Percentiles rank a stretch among this genome's conserved stretches.
Evolutionary conservation across 352 stramenopile species (phyloP).

Genomic region (Pythium plurisporium): DNA sequence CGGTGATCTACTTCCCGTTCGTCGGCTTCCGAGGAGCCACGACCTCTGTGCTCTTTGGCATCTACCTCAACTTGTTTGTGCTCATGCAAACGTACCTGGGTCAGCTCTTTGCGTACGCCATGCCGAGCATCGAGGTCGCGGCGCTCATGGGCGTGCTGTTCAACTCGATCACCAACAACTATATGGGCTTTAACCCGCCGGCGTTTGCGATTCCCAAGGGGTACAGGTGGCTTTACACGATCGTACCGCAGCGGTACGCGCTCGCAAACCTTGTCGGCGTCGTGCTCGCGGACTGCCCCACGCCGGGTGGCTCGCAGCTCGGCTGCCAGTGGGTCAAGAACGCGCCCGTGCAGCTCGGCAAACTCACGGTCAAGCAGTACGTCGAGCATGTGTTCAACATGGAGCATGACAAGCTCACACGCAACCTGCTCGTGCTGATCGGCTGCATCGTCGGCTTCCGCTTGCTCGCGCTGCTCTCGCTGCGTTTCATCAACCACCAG

Average conservation of each 20-base stretch:
- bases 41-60: conserved; percentile 17
- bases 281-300: conserved; percentile 15
- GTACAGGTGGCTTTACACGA: conserved; percentile 29
- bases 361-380: conserved; percentile 26
- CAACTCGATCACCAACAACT: conserved; percentile 33
- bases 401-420: conserved; percentile 22
- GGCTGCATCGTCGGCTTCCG: conserved; percentile 33
- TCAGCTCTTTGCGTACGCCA: conserved; percentile 25
- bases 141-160: conserved; percentile 21
- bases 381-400: conserved; percentile 24
- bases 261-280: conserved; percentile 13
- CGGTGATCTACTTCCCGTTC: conserved; percentile 29
- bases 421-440: conserved; percentile 20
- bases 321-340: too few relatives aligned
- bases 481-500: conserved; percentile 52
- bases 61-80: conserved; percentile 24
- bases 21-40: conserved; percentile 25
- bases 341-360: conserved; percentile 11
- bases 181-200: conserved; percentile 29
- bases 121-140: conserved; percentile 22
- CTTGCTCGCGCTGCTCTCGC: conserved; percentile 34
- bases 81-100: conserved; percentile 31
- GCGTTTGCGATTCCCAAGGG: conserved; percentile 20
- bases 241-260: conserved; percentile 20
- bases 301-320: too few relatives aligned